These are phyloP conservation scores for Cladosporium sphaerospermum DNA, from an alignment of 2,329 filamentous ascomycete species.

Conservation along the genomic window DNA sequence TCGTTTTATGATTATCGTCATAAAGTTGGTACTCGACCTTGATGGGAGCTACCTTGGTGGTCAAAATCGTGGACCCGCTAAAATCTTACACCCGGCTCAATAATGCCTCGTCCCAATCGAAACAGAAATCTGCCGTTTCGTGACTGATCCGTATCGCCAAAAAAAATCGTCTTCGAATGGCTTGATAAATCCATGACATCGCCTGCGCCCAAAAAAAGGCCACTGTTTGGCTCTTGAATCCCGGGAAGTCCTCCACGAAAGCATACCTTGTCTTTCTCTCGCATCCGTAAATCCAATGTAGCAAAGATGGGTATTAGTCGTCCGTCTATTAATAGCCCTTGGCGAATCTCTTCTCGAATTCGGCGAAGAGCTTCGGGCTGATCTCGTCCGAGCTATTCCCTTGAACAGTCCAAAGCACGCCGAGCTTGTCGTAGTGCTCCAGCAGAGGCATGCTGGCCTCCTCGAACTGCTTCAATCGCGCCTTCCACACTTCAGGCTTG, in stretches of 20 bases:
- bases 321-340: background rate
- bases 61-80: slow-evolving; percentile 5
- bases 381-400: slow-evolving; percentile 94
- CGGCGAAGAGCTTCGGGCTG: slow-evolving; percentile 74
- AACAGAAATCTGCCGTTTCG: background rate
- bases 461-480: slow-evolving; percentile 74
- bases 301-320: too few species aligned
- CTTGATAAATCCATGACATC: background rate
- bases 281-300: too few species aligned
- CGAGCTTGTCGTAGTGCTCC: slow-evolving; percentile 80
- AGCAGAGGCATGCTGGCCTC: slow-evolving; percentile 80
- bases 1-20: slow-evolving; percentile 2
- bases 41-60: slow-evolving; percentile 12
- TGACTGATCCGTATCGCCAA: background rate
- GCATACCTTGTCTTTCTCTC: too few species aligned
- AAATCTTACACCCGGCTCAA: background rate
- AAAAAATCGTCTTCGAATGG: background rate
- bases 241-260: too few species aligned
- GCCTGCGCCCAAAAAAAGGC: background rate
- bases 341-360: slow-evolving; percentile 72
- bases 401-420: slow-evolving; percentile 78
- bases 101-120: too few species aligned
- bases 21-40: slow-evolving; percentile 7
- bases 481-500: slow-evolving; percentile 75
- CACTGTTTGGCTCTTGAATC: background rate